These are phyloP conservation scores for Chamaenerion angustifolium DNA, from an alignment of 345 rosid genomes.

Conservation along the genomic window DNA sequence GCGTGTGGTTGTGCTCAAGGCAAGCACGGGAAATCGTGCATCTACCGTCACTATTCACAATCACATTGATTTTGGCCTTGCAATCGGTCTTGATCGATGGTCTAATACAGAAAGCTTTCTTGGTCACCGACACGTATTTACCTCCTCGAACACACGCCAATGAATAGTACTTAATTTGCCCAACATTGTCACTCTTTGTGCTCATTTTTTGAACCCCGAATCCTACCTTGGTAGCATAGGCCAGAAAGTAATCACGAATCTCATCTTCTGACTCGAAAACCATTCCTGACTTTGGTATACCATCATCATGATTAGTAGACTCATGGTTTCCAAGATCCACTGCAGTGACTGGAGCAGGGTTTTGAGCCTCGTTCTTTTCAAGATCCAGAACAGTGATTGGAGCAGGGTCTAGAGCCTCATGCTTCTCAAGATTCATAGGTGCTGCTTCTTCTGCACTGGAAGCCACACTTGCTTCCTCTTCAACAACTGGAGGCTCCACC, in stretches of 20 bases:
- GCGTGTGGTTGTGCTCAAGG: conserved; percentile 13
- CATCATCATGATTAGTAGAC: not conserved
- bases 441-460: not conserved
- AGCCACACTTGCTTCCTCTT: not conserved
- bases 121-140: not conserved
- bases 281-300: conserved; percentile 6
- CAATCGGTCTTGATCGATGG: conserved; percentile 7
- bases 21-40: conserved; percentile 3
- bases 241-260: conserved; percentile 4
- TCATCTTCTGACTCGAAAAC: conserved; percentile 9
- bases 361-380: not conserved
- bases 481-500: not conserved
- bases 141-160: conserved; percentile 9
- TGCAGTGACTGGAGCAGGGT: not conserved
- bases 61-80: conserved; percentile 10
- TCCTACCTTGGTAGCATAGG: conserved; percentile 8
- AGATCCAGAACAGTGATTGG: not conserved
- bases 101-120: not conserved
- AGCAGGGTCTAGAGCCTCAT: not conserved
- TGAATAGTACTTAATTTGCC: conserved; percentile 9
- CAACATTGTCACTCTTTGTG: conserved; percentile 5
- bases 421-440: not conserved
- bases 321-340: not conserved
- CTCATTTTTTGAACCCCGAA: conserved; percentile 13
- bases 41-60: conserved; percentile 5